Percentiles rank a stretch among this genome's conserved stretches.
phyloP scores from a whole-genome alignment of 805 yeast species.

The Hanseniaspora nectarophila region DNA sequence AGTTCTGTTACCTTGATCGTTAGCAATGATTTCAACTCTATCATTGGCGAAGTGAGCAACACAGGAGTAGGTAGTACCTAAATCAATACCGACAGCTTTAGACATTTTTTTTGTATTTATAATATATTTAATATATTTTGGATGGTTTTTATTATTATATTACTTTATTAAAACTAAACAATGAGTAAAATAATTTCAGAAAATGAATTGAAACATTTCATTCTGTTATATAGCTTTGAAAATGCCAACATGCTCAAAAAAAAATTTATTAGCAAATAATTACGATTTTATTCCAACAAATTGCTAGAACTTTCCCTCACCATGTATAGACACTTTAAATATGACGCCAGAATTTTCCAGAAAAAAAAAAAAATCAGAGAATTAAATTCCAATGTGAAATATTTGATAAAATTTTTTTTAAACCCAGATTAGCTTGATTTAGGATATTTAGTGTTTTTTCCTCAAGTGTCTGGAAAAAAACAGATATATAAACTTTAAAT shows the following conservation, averaged over 20 bases:
- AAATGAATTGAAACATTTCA: background rate
- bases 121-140: background rate
- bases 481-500: background rate
- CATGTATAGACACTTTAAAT: background rate
- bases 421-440: no score
- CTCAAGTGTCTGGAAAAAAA: no score
- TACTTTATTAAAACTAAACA: no score
- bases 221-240: background rate
- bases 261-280: no score
- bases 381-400: background rate
- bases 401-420: background rate
- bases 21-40: constrained; percentile 88
- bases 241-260: no score
- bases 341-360: background rate
- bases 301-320: background rate
- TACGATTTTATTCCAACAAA: background rate
- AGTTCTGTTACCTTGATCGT: constrained; percentile 97
- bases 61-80: constrained; percentile 96
- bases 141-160: background rate
- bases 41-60: constrained; percentile 81
- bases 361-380: no score
- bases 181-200: background rate
- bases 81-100: constrained; percentile 61
- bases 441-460: no score
- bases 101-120: constrained; percentile 25